Base-by-base conservation (phyloP, 108 stramenopile species). In the Cyclotella distinguenda region DNA sequence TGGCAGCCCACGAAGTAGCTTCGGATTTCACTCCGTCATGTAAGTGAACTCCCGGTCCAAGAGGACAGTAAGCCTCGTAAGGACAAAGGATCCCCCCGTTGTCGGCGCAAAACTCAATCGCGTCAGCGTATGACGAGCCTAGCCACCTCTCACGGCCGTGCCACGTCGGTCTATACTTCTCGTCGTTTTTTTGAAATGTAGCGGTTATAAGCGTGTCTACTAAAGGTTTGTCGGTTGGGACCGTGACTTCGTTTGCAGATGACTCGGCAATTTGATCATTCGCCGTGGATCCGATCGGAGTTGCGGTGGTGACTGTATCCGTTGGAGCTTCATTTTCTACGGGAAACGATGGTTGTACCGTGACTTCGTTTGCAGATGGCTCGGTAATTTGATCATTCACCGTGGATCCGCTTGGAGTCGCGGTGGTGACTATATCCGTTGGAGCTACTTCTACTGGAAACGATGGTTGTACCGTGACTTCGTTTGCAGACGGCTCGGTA, bases 51-150 rank as follows among this genome's bases (percentile, higher is more conserved):
- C 60, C 53, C 23, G 71, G 71, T 31, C 71, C 71, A 19, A 58
- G 35, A 7, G 71, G 71, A 38, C 71, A 72, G 44, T 64, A 64
- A 6, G 63, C 63, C 27, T 72, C 71, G 39, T 72, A 72, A 6
- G 71, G 71, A 33, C 71, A 72, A 9, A 53, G 58, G 15, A 72
- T 34, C 27, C 8, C 38, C n/a, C 43, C 55, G 16, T 28, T 42
- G 4, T 15, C 39, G 12, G 48, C 71, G 57, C 62, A 72, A 31
- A 64, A 72, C 39, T 44, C 31, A 39, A 72, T 63, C n/a, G 57
- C 68, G 1, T 68, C 68, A 27, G 42, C 12, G 32, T 68, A 68
- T 7, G 56, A 46, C 38, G 33, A 16, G 3, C 68, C 68, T 13
- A 22, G 30, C 68, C 68, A 68, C 8, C 0, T 28, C 6, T 3